These are phyloP conservation scores for Drechslerella stenobrocha DNA, from an alignment of 2,329 filamentous ascomycete species.

Conservation along the genomic window DNA sequence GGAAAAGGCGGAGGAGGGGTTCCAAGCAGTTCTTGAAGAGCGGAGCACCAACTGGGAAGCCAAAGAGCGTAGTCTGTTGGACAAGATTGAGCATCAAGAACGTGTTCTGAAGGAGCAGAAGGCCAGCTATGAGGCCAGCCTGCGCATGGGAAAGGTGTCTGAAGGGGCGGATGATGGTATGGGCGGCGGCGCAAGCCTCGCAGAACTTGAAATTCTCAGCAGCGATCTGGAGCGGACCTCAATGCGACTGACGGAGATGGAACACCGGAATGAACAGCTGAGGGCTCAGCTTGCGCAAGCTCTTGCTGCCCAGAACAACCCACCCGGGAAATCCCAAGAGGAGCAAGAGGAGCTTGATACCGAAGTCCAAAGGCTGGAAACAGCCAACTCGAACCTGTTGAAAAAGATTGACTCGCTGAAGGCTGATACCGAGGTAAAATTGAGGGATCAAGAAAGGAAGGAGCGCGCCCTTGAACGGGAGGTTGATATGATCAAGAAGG, in stretches of 20 bases:
- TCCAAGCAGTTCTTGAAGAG: slow-evolving; percentile 85
- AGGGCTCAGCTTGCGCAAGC: slow-evolving; percentile 86
- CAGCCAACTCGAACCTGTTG: slow-evolving; percentile 88
- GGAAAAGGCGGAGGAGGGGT: slow-evolving; percentile 88
- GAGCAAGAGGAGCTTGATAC: slow-evolving; percentile 83
- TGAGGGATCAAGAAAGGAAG: slow-evolving; percentile 73
- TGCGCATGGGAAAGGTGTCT: slow-evolving; percentile 67
- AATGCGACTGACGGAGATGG: slow-evolving; percentile 81
- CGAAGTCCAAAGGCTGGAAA: slow-evolving; percentile 79
- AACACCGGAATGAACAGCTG: slow-evolving; percentile 91
- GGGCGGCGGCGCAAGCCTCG: slow-evolving; percentile 63
- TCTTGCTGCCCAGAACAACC: slow-evolving; percentile 64
- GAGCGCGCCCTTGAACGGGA: slow-evolving; percentile 80
- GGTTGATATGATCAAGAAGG: slow-evolving; percentile 71
- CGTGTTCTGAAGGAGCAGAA: slow-evolving; percentile 90
- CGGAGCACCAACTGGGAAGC: slow-evolving; percentile 96
- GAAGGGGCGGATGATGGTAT: slow-evolving; percentile 67
- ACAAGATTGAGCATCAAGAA: slow-evolving; percentile 93
- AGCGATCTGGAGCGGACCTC: slow-evolving; percentile 90
- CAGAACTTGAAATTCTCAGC: slow-evolving; percentile 90
- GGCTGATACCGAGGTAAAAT: slow-evolving; percentile 80
- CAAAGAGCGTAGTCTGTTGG: slow-evolving; percentile 86
- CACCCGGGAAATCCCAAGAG: slow-evolving; percentile 54
- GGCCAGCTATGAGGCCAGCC: slow-evolving; percentile 94
- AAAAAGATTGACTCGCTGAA: slow-evolving; percentile 82